phyloP scores from a whole-genome alignment of 352 stramenopile genomes.

The Phytopythium kandeliae region DNA sequence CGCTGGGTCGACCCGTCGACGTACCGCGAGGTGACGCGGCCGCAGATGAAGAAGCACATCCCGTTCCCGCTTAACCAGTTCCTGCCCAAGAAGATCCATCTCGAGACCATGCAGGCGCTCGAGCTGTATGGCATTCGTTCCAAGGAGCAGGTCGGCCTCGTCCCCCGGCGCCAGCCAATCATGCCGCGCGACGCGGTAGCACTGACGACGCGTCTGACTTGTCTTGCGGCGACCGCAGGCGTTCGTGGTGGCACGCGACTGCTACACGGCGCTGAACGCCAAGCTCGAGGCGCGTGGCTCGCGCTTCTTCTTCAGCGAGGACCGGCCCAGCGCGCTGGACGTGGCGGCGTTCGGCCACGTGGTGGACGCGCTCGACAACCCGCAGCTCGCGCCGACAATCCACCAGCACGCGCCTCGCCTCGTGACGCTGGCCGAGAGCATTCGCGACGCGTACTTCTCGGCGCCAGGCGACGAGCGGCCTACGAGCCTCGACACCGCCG shows the following conservation, averaged over 20 bases:
- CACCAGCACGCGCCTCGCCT: slow-evolving; percentile 73
- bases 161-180: too few species aligned
- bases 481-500: slow-evolving; percentile 24
- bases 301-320: slow-evolving; percentile 66
- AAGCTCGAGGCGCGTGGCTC: slow-evolving; percentile 55
- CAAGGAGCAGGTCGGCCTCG: slow-evolving; percentile 45
- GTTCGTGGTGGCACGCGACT: slow-evolving; percentile 80
- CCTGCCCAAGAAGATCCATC: slow-evolving; percentile 81
- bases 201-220: neutral
- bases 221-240: slow-evolving; percentile 12
- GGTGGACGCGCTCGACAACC: slow-evolving; percentile 71
- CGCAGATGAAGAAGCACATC: slow-evolving; percentile 74
- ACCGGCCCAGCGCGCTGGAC: slow-evolving; percentile 60
- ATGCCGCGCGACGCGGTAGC: neutral
- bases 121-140: slow-evolving; percentile 47
- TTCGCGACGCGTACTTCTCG: slow-evolving; percentile 74
- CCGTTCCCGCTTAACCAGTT: slow-evolving; percentile 82
- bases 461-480: slow-evolving; percentile 24
- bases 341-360: slow-evolving; percentile 80
- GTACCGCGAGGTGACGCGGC: slow-evolving; percentile 80
- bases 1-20: slow-evolving; percentile 81
- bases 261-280: slow-evolving; percentile 78
- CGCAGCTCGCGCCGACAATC: slow-evolving; percentile 60
- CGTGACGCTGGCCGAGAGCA: slow-evolving; percentile 58
- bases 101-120: slow-evolving; percentile 57